Evolutionary conservation across 441 rosid species (phyloP), one percentile per base, ranked within the genome.

Genomic region (Arabidopsis hybrid): DNA sequence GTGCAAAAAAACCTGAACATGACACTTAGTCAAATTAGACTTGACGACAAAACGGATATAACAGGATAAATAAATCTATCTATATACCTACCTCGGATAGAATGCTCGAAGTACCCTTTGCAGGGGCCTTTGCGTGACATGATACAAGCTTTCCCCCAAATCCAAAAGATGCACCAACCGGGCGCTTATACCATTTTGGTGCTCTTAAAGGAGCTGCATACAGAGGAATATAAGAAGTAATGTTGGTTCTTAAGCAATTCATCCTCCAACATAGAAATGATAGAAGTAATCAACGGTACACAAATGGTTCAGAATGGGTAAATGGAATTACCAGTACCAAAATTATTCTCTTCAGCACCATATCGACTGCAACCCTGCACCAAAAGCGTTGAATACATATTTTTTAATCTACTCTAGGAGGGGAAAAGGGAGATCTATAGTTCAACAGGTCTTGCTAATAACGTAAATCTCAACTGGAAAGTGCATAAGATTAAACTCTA

Each of bases 61-160:
- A 64, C 10, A 32, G 31, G 59, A 43, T 58, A 69, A 73, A 47
- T 56, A 36, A 47, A 26, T 40, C 58, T 63, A 60, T 38, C 50
- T 31, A 71, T 40, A 65, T 68, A 67, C 43, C 74, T 82, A 96
- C 99, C 92, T 96, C 99, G 14, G 99, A 92, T 60, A 73, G 73
- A 84, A 68, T 73, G 66, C 69, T 66, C 42, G 79, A 74, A 60
- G 79, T 62, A 73, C 88, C 85, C 74, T 77, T 84, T 39, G 83
- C 9, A 69, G 89, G 71, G 75, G 83, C 36, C 83, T 50, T 82
- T 3, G 92, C 79, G 55, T 77, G 86, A 86, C 90, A 96, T 0
- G 99, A 89, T 51, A 96, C 90, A 79, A 96, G 90, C 88, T 94
- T 92, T 77, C 99, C 99, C 61, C 99, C 99, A 88, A 96, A 94